Percentiles rank a stretch among this genome's conserved stretches.
These are phyloP conservation scores for Trichoderma asperellum DNA, from an alignment of 2,329 filamentous ascomycete species.

Conservation along the genomic window DNA sequence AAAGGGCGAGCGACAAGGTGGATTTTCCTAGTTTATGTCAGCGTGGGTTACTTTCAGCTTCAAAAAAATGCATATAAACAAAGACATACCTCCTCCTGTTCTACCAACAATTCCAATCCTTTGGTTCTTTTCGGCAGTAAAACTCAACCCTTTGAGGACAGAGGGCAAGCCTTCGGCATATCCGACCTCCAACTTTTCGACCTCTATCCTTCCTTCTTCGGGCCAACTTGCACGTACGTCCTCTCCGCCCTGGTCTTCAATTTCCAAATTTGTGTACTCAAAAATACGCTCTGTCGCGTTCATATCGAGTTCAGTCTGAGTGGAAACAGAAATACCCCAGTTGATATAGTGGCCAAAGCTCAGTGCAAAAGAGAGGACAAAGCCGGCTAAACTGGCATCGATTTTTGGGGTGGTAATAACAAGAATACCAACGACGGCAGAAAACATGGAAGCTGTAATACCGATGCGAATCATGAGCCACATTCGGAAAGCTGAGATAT, in stretches of 20 bases:
- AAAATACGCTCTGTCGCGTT: constrained; percentile 19
- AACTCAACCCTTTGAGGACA: constrained; percentile 22
- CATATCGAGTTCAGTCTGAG: constrained; percentile 22
- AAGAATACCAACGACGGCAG: constrained; percentile 9
- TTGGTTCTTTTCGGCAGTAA: constrained; percentile 18
- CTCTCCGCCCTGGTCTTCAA: constrained; percentile 5
- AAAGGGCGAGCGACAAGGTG: constrained; percentile 53
- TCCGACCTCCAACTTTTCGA: constrained; percentile 11
- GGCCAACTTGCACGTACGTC: constrained; percentile 22
- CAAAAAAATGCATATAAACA: background rate
- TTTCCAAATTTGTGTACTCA: constrained; percentile 12
- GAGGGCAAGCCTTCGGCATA: constrained; percentile 21
- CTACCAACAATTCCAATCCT: constrained; percentile 21
- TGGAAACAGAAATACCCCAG: constrained; percentile 19
- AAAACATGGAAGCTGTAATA: constrained; percentile 19
- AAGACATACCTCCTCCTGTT: constrained; percentile 14
- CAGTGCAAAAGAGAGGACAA: constrained; percentile 18
- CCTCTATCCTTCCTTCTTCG: constrained; percentile 14
- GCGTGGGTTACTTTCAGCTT: background rate
- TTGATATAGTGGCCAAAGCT: constrained; percentile 20
- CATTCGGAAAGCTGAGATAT: constrained; percentile 5
- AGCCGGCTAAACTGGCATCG: constrained; percentile 16
- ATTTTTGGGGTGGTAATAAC: constrained; percentile 8
- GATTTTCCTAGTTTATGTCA: constrained; percentile 11
- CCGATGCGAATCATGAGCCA: constrained; percentile 24